These are phyloP conservation scores for Boletus tomentosulus DNA, from an alignment of 768 basidiomycete genomes.

Conservation along the genomic window DNA sequence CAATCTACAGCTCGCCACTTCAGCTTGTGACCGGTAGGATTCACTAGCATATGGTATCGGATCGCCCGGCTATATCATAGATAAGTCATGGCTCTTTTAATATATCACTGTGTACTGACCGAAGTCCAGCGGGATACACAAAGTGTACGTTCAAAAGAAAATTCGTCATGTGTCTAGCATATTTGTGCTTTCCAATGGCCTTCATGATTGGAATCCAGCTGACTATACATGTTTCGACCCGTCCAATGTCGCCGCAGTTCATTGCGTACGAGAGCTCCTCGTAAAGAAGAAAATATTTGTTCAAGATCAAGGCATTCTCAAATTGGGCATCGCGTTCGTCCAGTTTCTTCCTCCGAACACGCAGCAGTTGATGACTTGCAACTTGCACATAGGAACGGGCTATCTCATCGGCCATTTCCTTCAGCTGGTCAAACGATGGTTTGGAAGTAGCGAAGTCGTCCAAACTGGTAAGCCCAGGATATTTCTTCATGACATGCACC, in stretches of 20 bases:
- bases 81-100: not conserved
- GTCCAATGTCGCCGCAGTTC: constrained; percentile 33
- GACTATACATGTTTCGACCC: constrained; percentile 22
- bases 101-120: constrained; percentile 8
- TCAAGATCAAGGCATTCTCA: constrained; percentile 32
- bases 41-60: constrained; percentile 23
- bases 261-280: constrained; percentile 35
- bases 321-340: constrained; percentile 26
- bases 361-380: not conserved
- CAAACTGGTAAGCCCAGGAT: too few species aligned
- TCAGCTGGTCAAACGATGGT: constrained; percentile 23
- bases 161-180: constrained; percentile 26
- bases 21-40: constrained; percentile 32
- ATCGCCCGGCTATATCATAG: not conserved
- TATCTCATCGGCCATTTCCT: constrained; percentile 21
- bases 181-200: constrained; percentile 34
- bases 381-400: constrained; percentile 7
- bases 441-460: constrained; percentile 4
- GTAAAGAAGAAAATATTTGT: constrained; percentile 38
- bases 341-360: not conserved
- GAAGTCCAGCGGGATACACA: not conserved
- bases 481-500: constrained; percentile 16
- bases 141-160: constrained; percentile 11
- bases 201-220: constrained; percentile 28
- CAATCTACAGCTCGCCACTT: constrained; percentile 36